Percentiles rank a stretch among this genome's conserved stretches.
phyloP scores from a whole-genome alignment of 257 asterid species.

The Solanum raphanifolium region DNA sequence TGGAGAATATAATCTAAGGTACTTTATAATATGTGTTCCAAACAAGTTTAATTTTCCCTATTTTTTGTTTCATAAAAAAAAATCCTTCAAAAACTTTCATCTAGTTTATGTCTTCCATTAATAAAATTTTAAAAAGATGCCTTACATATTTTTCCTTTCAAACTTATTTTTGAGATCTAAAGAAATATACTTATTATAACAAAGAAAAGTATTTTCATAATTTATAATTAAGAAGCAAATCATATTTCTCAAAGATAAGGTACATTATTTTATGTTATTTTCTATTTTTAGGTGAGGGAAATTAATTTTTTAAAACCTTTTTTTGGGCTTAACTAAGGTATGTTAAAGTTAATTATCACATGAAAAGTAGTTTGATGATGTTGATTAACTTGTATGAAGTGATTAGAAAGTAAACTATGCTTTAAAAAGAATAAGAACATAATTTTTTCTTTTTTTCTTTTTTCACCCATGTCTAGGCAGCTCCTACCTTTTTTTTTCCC shows the following conservation, averaged over 20 bases:
- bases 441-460: not conserved
- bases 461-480: not conserved
- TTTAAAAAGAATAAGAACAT: conserved; percentile 9
- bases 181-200: not conserved
- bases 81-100: not conserved
- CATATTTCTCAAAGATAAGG: not conserved
- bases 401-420: not conserved
- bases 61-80: not conserved
- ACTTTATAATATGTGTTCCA: not conserved
- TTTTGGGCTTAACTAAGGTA: not conserved
- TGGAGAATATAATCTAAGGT: conserved; percentile 12
- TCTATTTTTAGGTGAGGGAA: not conserved
- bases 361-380: not conserved
- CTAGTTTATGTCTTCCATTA: not conserved
- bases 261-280: not conserved
- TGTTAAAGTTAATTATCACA: not conserved
- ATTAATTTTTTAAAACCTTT: not conserved
- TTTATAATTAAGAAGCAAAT: not conserved
- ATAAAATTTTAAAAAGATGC: not conserved
- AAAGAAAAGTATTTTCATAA: not conserved
- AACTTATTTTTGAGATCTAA: not conserved
- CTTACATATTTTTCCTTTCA: not conserved
- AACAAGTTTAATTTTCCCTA: not conserved
- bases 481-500: too few relatives aligned
- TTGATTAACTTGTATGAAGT: not conserved